Evolutionary conservation across 441 rosid genomes (phyloP).

Genomic region (Bruguiera hainesii): DNA sequence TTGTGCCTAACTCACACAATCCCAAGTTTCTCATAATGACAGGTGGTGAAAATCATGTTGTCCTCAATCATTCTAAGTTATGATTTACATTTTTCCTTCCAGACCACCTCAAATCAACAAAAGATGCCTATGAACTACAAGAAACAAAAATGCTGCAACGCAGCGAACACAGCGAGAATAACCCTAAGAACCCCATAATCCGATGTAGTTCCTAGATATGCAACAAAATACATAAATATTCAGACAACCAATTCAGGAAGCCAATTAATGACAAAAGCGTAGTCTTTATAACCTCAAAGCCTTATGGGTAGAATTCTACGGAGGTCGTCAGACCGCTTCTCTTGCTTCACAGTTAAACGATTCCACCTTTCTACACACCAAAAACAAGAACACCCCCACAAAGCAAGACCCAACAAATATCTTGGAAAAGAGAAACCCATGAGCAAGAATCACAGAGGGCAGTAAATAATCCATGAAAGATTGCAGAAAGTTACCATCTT

Average conservation of each 20-base stretch:
- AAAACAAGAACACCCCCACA: constrained; percentile 1
- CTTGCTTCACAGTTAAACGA: neutral
- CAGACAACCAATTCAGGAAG: neutral
- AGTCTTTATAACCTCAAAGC: neutral
- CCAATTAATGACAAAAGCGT: neutral
- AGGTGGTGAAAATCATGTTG: too few relatives aligned
- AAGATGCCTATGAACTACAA: too few relatives aligned
- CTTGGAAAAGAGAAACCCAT: neutral
- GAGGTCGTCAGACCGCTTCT: neutral
- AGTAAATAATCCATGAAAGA: neutral
- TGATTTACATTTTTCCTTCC: too few relatives aligned
- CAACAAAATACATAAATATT: neutral
- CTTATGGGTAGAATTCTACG: neutral
- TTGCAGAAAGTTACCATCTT: constrained; percentile 13
- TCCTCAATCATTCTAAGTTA: too few relatives aligned
- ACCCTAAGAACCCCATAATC: neutral
- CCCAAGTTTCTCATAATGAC: too few relatives aligned
- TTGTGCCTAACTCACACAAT: too few relatives aligned
- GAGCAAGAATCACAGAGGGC: neutral
- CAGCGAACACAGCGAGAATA: too few relatives aligned
- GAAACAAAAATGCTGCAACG: too few relatives aligned
- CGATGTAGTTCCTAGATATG: neutral
- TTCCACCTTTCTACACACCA: neutral
- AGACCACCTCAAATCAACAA: too few relatives aligned
- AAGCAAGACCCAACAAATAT: neutral